Base-by-base conservation (phyloP, 768 basidiomycete species). In the Erythrobasidium yunnanense region DNA sequence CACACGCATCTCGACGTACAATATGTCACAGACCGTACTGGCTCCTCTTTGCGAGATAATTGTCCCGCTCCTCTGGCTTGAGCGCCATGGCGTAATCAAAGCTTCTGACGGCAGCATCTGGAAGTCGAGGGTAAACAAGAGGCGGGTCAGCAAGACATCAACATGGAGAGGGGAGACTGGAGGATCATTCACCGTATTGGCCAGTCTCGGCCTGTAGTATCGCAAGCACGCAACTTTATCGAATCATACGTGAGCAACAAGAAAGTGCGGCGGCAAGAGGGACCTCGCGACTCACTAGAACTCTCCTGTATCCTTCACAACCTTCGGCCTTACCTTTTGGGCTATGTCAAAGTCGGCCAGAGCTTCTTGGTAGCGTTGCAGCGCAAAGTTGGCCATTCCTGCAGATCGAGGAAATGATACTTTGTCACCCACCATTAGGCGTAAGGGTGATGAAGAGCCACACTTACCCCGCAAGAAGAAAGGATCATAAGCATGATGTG, bases 301-400 rank as follows among this genome's bases (percentile, higher is more conserved):
- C 25, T 60, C 57, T 8, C 57, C 57, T 27, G 57, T 60, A 27
- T 60, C 57, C 29, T 60, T 60, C 18, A 60, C 47, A 60, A 60
- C 53, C 30, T 20, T 52, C 11, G 57, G 34, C 15, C 57, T 8
- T 6, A 60, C 17, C 13, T 15, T 20, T n/a, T 22, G 13, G 6
- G 57, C 57, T 7, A 60, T 29, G n/a, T 60, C 57, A 53, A 60
- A 52, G 30, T 60, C 57, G 7, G 18, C 8, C 8, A 60, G 35
- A 7, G 57, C 57, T 33, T 60, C 30, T 15, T 52, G 15, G 57
- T 60, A 52, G 15, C 53, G n/a, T 55, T 27, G 7, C 13, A 49
- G 53, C n/a, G 42, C 47, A 23, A 49, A 60, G n/a, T 60, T 60
- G 23, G 57, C 57, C 57, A 60, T 42, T 55, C 57, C 57, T 60